Conservation (phyloP, 169 alveolate genomes). For the Plasmodium cynomolgi region DNA sequence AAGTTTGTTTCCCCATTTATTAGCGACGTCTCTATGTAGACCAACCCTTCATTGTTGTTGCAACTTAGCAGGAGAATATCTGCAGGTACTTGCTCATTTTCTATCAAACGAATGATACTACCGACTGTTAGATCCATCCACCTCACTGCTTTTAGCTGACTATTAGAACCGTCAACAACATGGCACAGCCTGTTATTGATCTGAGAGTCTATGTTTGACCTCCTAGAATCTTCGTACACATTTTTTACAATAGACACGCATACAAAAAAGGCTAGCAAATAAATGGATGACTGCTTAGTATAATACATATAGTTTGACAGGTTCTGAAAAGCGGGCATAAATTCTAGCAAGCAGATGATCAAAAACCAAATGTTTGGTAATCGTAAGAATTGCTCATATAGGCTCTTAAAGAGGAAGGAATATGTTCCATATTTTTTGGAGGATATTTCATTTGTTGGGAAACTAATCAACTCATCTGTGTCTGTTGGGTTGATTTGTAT, state of each 20-base stretch:
- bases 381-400: slow-evolving; percentile 74
- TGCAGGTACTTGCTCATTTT: slow-evolving; percentile 86
- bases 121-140: slow-evolving; percentile 83
- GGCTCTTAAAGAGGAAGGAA: slow-evolving; percentile 78
- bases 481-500: slow-evolving; percentile 83
- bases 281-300: slow-evolving; percentile 53
- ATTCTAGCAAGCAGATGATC: slow-evolving; percentile 70
- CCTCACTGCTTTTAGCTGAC: slow-evolving; percentile 77
- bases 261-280: slow-evolving; percentile 76
- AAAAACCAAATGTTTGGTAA: slow-evolving; percentile 73
- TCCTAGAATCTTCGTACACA: slow-evolving; percentile 77
- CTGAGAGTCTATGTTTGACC: slow-evolving; percentile 79
- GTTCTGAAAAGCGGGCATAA: slow-evolving; percentile 76
- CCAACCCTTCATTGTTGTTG: slow-evolving; percentile 83
- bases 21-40: slow-evolving; percentile 80
- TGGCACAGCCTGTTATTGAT: slow-evolving; percentile 80
- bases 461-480: slow-evolving; percentile 80
- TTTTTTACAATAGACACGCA: slow-evolving; percentile 77
- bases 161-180: slow-evolving; percentile 76
- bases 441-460: slow-evolving; percentile 77
- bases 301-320: slow-evolving; percentile 41
- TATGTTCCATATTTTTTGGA: slow-evolving; percentile 54
- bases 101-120: slow-evolving; percentile 81
- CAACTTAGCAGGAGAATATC: slow-evolving; percentile 80
- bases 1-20: slow-evolving; percentile 82